Conservation (phyloP, 2,329 filamentous ascomycete genomes). For the Orbilia blumenaviensis region DNA sequence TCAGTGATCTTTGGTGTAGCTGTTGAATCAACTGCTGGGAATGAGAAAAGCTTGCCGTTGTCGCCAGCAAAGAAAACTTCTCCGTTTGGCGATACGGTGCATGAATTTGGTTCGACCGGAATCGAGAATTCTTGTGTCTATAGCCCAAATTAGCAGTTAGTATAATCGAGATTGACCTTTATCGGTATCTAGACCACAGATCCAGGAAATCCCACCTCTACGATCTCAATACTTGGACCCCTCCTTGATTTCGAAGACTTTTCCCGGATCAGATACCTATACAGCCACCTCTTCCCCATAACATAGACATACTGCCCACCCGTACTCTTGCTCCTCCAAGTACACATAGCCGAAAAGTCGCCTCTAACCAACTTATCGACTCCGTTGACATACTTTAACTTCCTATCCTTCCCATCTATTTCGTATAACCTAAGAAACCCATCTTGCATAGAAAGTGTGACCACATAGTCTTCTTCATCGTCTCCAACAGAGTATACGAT, state of each 20-base stretch:
- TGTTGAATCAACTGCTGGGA: constrained; percentile 62
- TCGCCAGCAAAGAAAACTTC: constrained; percentile 62
- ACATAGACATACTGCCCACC: constrained; percentile 64
- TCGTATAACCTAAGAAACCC: constrained; percentile 63
- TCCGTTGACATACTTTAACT: constrained; percentile 59
- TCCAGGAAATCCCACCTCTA: constrained; percentile 60
- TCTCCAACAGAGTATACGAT: constrained; percentile 60
- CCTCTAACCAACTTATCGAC: constrained; percentile 60
- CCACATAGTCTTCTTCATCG: constrained; percentile 60
- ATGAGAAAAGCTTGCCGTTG: constrained; percentile 59
- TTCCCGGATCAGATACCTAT: constrained; percentile 61
- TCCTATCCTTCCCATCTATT: constrained; percentile 57
- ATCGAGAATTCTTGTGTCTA: constrained; percentile 62
- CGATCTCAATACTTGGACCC: constrained; percentile 59
- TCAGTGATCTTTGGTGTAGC: constrained; percentile 60
- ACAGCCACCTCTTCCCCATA: constrained; percentile 63
- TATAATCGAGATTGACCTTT: not conserved
- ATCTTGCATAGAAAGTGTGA: constrained; percentile 63
- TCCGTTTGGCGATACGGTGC: constrained; percentile 61
- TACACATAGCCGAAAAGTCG: constrained; percentile 65
- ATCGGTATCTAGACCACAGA: not conserved
- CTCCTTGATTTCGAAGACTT: not conserved
- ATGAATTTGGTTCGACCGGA: constrained; percentile 63
- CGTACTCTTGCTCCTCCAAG: constrained; percentile 62
- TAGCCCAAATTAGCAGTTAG: not conserved